Percentiles rank a stretch among this genome's conserved stretches.
Evolutionary conservation across 1,139 yeast genomes (phyloP).

Genomic region (Candida sp.): DNA sequence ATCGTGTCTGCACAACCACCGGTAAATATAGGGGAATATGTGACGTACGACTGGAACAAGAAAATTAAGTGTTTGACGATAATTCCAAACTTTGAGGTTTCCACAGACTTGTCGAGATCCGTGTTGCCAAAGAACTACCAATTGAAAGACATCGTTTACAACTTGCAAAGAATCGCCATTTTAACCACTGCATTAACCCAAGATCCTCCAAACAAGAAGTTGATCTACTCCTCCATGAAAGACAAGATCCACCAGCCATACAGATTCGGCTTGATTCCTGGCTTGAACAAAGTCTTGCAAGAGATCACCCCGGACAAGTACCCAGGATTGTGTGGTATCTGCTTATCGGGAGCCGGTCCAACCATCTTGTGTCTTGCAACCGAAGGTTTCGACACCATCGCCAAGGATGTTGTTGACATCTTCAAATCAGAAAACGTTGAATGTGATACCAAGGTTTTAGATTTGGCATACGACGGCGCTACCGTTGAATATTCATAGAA

Average conservation of each 20-base stretch:
- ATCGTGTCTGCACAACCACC: constrained; percentile 61
- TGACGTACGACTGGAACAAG: constrained; percentile 82
- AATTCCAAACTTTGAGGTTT: constrained; percentile 92
- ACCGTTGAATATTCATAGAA: constrained; percentile 24
- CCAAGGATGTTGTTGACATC: constrained; percentile 70
- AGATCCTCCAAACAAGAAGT: constrained; percentile 78
- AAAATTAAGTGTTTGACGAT: constrained; percentile 87
- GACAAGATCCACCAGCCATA: constrained; percentile 97
- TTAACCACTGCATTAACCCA: constrained; percentile 79
- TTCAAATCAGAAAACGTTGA: constrained; percentile 69
- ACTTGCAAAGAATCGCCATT: constrained; percentile 58
- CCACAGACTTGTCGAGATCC: constrained; percentile 89
- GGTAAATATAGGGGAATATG: constrained; percentile 84
- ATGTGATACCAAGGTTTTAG: constrained; percentile 84
- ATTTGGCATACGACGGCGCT: constrained; percentile 91
- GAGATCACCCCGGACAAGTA: constrained; percentile 82
- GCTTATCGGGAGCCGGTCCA: constrained; percentile 98
- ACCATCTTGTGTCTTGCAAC: constrained; percentile 95
- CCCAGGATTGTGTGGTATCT: constrained; percentile 89
- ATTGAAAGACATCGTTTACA: constrained; percentile 86
- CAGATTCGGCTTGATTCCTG: constrained; percentile 90
- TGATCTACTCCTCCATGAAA: constrained; percentile 95
- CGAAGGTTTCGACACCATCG: constrained; percentile 83
- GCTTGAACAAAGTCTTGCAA: constrained; percentile 79
- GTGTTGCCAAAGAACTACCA: constrained; percentile 84